phyloP scores from a whole-genome alignment of 805 yeast species.

The Jamesozyma piceae region DNA sequence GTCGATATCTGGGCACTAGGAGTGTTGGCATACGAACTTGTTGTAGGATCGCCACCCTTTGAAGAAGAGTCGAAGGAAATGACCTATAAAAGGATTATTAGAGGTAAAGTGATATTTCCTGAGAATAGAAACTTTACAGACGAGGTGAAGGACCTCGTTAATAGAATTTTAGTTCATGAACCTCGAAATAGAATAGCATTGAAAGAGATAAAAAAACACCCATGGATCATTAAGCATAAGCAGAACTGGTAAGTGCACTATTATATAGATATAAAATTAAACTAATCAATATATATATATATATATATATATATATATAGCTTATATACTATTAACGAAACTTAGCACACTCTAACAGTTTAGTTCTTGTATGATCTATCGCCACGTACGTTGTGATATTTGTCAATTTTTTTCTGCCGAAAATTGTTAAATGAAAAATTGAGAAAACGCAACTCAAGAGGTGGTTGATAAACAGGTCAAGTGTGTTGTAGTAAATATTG shows the following conservation, averaged over 20 bases:
- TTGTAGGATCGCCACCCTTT: slow-evolving; percentile 87
- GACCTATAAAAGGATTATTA: slow-evolving; percentile 72
- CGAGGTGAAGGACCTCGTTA: slow-evolving; percentile 72
- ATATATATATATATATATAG: background rate
- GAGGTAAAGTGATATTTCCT: slow-evolving; percentile 70
- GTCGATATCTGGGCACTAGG: slow-evolving; percentile 95
- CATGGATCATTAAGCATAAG: slow-evolving; percentile 69
- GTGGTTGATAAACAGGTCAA: background rate
- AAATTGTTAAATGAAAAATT: background rate
- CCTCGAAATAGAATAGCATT: slow-evolving; percentile 60
- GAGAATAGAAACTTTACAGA: slow-evolving; percentile 41
- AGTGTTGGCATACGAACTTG: slow-evolving; percentile 70
- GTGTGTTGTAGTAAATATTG: background rate
- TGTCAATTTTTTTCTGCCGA: background rate
- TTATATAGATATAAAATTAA: no score
- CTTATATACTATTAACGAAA: background rate
- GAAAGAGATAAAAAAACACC: slow-evolving; percentile 57
- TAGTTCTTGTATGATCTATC: no score
- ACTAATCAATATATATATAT: background rate
- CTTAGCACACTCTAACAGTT: no score
- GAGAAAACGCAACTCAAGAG: background rate
- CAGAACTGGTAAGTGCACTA: slow-evolving; percentile 45
- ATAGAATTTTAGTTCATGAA: slow-evolving; percentile 50
- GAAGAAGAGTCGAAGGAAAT: slow-evolving; percentile 70
- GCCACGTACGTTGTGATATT: background rate